phyloP scores from a whole-genome alignment of 208 protist species.

The Vickermania spadyakhi region DNA sequence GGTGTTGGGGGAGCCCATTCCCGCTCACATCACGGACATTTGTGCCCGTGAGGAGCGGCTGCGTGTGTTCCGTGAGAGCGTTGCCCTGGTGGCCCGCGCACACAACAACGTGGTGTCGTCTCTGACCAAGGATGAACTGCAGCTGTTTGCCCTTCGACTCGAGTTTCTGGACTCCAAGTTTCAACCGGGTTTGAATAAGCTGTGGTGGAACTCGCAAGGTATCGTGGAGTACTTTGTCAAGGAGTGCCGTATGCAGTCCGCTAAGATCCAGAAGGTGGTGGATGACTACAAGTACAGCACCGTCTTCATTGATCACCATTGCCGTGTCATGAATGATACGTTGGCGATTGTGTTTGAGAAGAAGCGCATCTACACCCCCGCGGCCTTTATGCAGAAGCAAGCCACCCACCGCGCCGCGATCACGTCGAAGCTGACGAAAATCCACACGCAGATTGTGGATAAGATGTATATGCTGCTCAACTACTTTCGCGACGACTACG shows the following conservation, averaged over 20 bases:
- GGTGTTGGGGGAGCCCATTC: conserved; percentile 82
- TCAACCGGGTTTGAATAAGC: conserved; percentile 86
- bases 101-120: conserved; percentile 93
- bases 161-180: conserved; percentile 88
- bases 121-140: conserved; percentile 85
- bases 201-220: conserved; percentile 92
- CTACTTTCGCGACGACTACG: conserved; percentile 91
- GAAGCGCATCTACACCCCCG: conserved; percentile 89
- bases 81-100: conserved; percentile 90
- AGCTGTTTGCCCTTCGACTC: conserved; percentile 93
- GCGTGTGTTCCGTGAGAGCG: conserved; percentile 93
- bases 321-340: conserved; percentile 87
- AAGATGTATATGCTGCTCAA: conserved; percentile 78
- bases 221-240: conserved; percentile 94
- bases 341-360: conserved; percentile 92
- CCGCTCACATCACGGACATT: conserved; percentile 80
- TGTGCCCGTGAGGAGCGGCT: conserved; percentile 86
- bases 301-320: conserved; percentile 82
- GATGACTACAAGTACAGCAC: conserved; percentile 91
- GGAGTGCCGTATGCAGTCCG: conserved; percentile 84
- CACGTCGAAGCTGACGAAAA: conserved; percentile 56
- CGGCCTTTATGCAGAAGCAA: conserved; percentile 86
- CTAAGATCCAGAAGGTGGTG: conserved; percentile 84
- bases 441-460: conserved; percentile 78
- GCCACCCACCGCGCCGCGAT: conserved; percentile 62